These are phyloP conservation scores for Pyricularia grisea DNA, from an alignment of 2,329 filamentous ascomycete species.

Conservation along the genomic window DNA sequence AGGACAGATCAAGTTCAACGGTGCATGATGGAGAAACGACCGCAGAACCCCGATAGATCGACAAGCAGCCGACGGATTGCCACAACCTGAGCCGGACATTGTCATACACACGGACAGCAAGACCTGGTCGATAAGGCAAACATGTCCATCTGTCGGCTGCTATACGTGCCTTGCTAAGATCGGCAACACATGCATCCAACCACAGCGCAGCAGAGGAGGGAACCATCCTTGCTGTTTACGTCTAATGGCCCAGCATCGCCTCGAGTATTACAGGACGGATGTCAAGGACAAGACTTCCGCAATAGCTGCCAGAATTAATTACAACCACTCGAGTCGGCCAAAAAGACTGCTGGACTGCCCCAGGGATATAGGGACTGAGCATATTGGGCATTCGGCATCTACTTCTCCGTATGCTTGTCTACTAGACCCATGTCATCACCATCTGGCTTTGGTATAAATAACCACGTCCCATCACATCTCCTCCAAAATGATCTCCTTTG, in stretches of 20 bases:
- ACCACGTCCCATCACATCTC: background rate
- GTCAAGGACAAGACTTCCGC: background rate
- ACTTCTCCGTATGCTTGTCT: background rate
- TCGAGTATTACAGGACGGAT: background rate
- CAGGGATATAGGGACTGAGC: background rate
- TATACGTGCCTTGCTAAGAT: background rate
- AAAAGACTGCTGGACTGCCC: background rate
- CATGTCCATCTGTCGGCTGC: background rate
- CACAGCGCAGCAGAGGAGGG: background rate
- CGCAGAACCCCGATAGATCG: background rate
- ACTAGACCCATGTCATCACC: background rate
- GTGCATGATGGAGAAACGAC: background rate
- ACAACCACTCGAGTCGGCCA: background rate
- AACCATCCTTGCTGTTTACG: background rate
- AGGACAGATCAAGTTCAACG: background rate
- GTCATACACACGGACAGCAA: background rate
- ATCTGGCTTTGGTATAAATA: background rate
- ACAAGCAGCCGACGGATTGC: constrained; percentile 1
- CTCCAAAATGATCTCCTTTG: background rate
- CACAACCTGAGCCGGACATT: background rate
- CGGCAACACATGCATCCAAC: background rate
- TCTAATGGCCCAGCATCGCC: background rate
- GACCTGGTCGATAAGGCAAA: background rate
- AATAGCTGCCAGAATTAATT: background rate
- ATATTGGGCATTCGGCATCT: background rate